phyloP scores from a whole-genome alignment of 2,329 filamentous ascomycete species.

The Sordariomycetes sp. region DNA sequence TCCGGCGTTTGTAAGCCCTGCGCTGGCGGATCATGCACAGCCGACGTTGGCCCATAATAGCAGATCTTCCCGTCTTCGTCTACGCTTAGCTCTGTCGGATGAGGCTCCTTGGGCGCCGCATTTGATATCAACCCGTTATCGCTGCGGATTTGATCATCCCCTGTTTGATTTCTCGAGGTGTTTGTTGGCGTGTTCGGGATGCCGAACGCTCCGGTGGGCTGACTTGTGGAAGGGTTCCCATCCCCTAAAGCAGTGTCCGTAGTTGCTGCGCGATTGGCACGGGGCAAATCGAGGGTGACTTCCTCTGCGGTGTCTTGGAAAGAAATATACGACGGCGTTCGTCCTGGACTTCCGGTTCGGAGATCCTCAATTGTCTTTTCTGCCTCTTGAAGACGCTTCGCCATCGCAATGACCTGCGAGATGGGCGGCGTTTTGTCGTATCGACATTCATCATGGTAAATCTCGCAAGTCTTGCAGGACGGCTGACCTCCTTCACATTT shows the following conservation, averaged over 20 bases:
- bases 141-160: constrained; percentile 2
- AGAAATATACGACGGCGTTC: not conserved
- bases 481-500: constrained; percentile 18
- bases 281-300: not conserved
- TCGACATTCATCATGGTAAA: constrained; percentile 18
- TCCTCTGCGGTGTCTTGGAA: not conserved
- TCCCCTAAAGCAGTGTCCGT: no score
- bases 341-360: not conserved
- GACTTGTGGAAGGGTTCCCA: no score
- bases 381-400: constrained; percentile 14
- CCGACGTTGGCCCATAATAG: constrained; percentile 16
- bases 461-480: constrained; percentile 19
- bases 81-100: constrained; percentile 8
- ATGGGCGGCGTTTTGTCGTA: constrained; percentile 21
- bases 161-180: no score
- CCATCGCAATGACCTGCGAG: constrained; percentile 19
- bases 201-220: no score
- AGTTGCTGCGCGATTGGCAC: no score
- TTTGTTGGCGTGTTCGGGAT: no score
- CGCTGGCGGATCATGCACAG: constrained; percentile 12
- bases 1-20: constrained; percentile 7
- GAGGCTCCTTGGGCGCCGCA: not conserved
- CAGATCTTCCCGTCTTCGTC: constrained; percentile 14
- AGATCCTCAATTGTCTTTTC: constrained; percentile 12
- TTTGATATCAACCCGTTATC: no score